A percentile compares a stretch with the other conserved stretches of the same genome.
These are phyloP conservation scores for Pinus tabuliformis DNA, from an alignment of 75 land plant genomes.

Conservation along the genomic window DNA sequence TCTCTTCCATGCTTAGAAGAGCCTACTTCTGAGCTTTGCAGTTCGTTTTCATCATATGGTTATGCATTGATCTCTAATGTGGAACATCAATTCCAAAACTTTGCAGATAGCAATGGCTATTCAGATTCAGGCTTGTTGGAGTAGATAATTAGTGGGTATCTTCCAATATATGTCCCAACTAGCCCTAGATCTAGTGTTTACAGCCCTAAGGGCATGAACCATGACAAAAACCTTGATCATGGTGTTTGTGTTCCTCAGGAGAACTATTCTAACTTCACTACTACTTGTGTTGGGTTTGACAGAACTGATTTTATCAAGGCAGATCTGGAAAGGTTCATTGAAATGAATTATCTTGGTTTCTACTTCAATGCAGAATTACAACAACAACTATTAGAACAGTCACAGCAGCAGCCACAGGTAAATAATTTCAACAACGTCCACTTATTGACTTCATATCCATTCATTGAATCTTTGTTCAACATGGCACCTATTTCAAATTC, in stretches of 20 bases:
- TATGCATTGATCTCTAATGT: not conserved
- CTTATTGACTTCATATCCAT: no score
- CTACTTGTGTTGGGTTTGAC: not conserved
- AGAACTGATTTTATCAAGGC: not conserved
- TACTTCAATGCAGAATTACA: not conserved
- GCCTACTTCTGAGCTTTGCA: not conserved
- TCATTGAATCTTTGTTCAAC: no score
- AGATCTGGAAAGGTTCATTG: not conserved
- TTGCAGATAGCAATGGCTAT: slow-evolving; percentile 14
- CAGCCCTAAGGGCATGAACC: not conserved
- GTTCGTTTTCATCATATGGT: not conserved
- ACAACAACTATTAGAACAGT: not conserved
- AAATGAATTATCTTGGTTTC: not conserved
- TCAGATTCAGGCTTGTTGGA: slow-evolving; percentile 39
- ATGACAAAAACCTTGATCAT: not conserved
- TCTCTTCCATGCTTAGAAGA: slow-evolving; percentile 2
- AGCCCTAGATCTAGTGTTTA: not conserved
- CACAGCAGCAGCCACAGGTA: no score
- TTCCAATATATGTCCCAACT: slow-evolving; percentile 15
- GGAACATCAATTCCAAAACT: not conserved
- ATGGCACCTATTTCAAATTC: no score
- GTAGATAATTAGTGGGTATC: slow-evolving; percentile 25
- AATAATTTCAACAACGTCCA: no score
- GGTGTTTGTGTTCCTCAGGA: not conserved
- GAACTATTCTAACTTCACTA: not conserved